phyloP scores from a whole-genome alignment of 352 stramenopile genomes.

The Pythium volutum region DNA sequence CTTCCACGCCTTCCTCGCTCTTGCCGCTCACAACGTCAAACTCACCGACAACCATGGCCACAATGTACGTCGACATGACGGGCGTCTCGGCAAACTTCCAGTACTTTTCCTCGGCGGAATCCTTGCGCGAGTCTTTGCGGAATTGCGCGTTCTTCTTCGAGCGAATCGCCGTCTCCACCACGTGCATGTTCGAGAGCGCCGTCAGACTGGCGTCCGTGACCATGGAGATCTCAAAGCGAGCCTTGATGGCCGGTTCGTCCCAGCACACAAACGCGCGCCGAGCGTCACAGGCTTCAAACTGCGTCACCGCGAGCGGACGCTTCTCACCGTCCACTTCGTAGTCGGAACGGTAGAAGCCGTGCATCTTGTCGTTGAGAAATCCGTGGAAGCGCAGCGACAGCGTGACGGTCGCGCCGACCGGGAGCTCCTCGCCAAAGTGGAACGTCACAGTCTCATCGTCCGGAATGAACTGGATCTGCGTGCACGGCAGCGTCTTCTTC shows the following conservation, averaged over 20 bases:
- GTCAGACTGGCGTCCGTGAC: conserved; percentile 89
- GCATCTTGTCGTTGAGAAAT: conserved; percentile 91
- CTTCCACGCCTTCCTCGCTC: conserved; percentile 87
- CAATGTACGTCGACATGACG: conserved; percentile 97
- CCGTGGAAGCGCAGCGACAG: conserved; percentile 64
- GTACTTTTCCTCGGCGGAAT: conserved; percentile 50
- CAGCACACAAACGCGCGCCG: conserved; percentile 96
- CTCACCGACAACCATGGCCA: conserved; percentile 95
- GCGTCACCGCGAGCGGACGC: conserved; percentile 91
- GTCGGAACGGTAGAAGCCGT: conserved; percentile 94
- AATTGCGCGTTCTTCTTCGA: conserved; percentile 61
- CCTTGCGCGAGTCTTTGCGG: conserved; percentile 39
- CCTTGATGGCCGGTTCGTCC: conserved; percentile 97
- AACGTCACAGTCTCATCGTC: conserved; percentile 65
- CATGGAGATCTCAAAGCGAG: conserved; percentile 92
- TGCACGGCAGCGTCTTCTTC: conserved; percentile 32
- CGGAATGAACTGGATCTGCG: conserved; percentile 45
- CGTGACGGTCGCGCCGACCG: conserved; percentile 31
- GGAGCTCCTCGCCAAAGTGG: conserved; percentile 44
- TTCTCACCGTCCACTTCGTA: conserved; percentile 92
- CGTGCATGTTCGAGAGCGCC: conserved; percentile 96
- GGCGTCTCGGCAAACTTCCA: conserved; percentile 92
- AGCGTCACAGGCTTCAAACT: conserved; percentile 83
- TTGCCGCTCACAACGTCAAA: conserved; percentile 93
- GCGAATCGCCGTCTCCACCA: conserved; percentile 72